Conservation (phyloP, 2,329 filamentous ascomycete genomes). For the Talaromyces funiculosus region DNA sequence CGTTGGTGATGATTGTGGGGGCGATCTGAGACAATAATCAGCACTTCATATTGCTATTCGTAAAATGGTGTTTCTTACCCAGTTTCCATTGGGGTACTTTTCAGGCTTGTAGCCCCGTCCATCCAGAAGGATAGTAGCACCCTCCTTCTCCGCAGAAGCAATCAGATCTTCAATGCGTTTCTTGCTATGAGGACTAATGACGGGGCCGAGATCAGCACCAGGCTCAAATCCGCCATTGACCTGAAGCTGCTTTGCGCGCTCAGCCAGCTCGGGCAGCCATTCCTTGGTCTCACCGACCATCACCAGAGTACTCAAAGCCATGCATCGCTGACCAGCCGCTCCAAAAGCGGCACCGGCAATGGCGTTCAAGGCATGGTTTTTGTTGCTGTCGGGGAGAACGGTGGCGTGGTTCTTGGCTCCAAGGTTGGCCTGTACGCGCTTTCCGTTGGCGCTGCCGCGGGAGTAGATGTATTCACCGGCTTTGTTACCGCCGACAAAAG, state of each 20-base stretch:
- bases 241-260: constrained; percentile 54
- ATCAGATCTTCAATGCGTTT: constrained; percentile 56
- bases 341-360: constrained; percentile 62
- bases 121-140: constrained; percentile 56
- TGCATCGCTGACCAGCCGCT: constrained; percentile 61
- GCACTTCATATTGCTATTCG: constrained; percentile 28
- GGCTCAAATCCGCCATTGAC: constrained; percentile 58
- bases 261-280: constrained; percentile 57
- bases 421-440: constrained; percentile 61
- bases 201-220: constrained; percentile 56
- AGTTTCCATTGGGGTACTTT: constrained; percentile 60
- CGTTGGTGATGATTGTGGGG: constrained; percentile 32
- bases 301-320: constrained; percentile 60
- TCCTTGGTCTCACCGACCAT: constrained; percentile 58
- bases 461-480: constrained; percentile 62
- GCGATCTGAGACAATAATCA: constrained; percentile 17
- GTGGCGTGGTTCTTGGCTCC: constrained; percentile 64
- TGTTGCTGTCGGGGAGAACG: constrained; percentile 60
- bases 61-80: constrained; percentile 36
- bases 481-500: constrained; percentile 60
- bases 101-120: constrained; percentile 53
- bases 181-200: constrained; percentile 56
- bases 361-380: constrained; percentile 60
- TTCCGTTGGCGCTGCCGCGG: constrained; percentile 57
- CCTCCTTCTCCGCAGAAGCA: constrained; percentile 55